Evolutionary conservation across 1,139 yeast genomes (phyloP).

Genomic region (Sugiyamaella japonica): DNA sequence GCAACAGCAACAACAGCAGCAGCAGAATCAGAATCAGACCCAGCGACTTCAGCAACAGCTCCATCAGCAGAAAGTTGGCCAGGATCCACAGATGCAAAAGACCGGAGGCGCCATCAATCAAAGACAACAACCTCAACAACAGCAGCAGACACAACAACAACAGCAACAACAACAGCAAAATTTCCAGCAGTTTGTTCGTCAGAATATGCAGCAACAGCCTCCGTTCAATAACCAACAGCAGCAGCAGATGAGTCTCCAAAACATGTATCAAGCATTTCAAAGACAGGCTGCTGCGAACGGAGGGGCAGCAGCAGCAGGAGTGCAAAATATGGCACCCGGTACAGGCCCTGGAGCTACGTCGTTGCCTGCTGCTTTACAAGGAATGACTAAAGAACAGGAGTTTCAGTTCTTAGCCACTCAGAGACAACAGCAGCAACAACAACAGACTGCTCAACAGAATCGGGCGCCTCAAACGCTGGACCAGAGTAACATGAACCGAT

Average conservation of each 20-base stretch:
- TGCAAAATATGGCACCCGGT: neutral
- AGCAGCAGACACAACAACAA: conserved; percentile 8
- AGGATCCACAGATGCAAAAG: conserved; percentile 8
- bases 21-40: conserved; percentile 2
- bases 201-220: conserved; percentile 14
- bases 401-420: conserved; percentile 27
- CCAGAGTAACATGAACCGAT: conserved; percentile 1
- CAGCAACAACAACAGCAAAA: conserved; percentile 14
- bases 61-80: conserved; percentile 20
- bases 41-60: conserved; percentile 22
- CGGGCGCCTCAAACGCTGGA: conserved; percentile 18
- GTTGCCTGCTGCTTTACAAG: conserved; percentile 19
- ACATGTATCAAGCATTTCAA: conserved; percentile 15
- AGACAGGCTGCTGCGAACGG: conserved; percentile 1
- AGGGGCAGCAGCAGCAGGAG: neutral
- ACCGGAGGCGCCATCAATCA: conserved; percentile 1
- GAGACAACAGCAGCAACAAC: conserved; percentile 20
- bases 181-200: neutral
- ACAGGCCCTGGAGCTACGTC: conserved; percentile 4
- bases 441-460: conserved; percentile 14
- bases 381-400: conserved; percentile 31
- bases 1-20: conserved; percentile 18
- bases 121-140: conserved; percentile 20
- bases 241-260: conserved; percentile 10
- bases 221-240: conserved; percentile 11